A percentile compares a stretch with the other conserved stretches of the same genome.
These are phyloP conservation scores for Symbiodinium pilosum DNA, from an alignment of 73 alveolate genomes.

Conservation along the genomic window DNA sequence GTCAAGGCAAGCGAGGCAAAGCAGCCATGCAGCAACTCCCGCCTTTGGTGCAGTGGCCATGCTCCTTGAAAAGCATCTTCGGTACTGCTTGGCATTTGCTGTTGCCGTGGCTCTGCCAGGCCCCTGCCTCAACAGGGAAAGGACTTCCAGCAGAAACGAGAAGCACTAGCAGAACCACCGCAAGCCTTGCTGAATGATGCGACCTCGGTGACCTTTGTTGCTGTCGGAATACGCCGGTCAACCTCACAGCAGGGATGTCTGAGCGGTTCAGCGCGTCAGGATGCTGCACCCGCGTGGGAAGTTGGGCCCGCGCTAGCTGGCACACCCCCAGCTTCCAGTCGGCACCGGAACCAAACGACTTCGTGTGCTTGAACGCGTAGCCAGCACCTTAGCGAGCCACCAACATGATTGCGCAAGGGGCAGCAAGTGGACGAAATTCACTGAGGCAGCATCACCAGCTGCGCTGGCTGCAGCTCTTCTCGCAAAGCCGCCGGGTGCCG, in stretches of 20 bases:
- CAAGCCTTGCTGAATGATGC: background rate
- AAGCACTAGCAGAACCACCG: background rate
- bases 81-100: background rate
- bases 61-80: background rate
- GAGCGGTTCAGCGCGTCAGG: background rate
- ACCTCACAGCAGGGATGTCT: background rate
- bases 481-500: background rate
- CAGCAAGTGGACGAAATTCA: background rate
- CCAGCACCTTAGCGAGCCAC: background rate
- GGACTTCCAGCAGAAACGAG: no score
- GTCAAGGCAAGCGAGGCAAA: background rate
- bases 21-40: no score
- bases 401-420: background rate
- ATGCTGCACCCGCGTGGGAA: background rate
- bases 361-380: slow-evolving; percentile 7
- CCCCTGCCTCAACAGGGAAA: background rate
- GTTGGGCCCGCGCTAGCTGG: background rate
- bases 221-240: background rate
- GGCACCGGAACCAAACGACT: background rate
- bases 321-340: background rate
- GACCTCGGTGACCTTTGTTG: background rate
- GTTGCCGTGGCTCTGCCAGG: background rate
- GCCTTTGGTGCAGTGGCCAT: slow-evolving; percentile 30
- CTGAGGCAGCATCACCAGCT: background rate
- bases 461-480: slow-evolving; percentile 14